A percentile compares a stretch with the other conserved stretches of the same genome.
phyloP scores from a whole-genome alignment of 73 alveolate species.

The Paraurostyla sp. region DNA sequence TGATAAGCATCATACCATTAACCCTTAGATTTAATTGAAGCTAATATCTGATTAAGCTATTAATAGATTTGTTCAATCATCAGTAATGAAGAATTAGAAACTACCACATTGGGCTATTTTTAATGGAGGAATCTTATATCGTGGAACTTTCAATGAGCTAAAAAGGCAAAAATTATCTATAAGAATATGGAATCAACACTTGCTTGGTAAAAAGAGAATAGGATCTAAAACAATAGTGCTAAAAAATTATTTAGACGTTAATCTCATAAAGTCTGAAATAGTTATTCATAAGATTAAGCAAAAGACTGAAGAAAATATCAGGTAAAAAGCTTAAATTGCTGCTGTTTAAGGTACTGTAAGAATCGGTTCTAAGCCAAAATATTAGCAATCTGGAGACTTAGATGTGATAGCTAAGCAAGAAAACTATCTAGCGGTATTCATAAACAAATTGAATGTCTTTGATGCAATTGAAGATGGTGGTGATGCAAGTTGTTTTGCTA shows the following conservation, averaged over 20 bases:
- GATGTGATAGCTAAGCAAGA: slow-evolving; percentile 47
- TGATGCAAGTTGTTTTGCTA: slow-evolving; percentile 57
- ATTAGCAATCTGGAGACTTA: slow-evolving; percentile 28
- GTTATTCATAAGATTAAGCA: slow-evolving; percentile 57
- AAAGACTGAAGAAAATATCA: slow-evolving; percentile 24
- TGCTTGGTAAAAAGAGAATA: slow-evolving; percentile 5
- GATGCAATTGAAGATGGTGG: slow-evolving; percentile 68
- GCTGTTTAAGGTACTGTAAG: slow-evolving; percentile 53
- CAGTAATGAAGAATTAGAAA: not conserved
- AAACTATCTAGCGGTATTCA: slow-evolving; percentile 48
- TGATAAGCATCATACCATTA: not conserved
- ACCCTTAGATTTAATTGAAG: slow-evolving; percentile 17
- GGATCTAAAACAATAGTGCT: slow-evolving; percentile 60
- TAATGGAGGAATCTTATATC: slow-evolving; percentile 45
- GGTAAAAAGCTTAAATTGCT: slow-evolving; percentile 36
- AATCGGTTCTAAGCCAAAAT: slow-evolving; percentile 59
- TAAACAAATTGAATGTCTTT: slow-evolving; percentile 61
- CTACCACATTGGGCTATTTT: slow-evolving; percentile 65
- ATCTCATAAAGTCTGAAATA: slow-evolving; percentile 56
- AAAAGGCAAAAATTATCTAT: slow-evolving; percentile 19
- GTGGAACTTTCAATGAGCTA: slow-evolving; percentile 70
- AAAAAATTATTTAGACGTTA: slow-evolving; percentile 5
- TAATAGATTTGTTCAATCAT: not conserved
- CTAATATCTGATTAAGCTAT: not conserved
- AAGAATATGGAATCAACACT: slow-evolving; percentile 4